Evolutionary conservation across 2,329 filamentous ascomycete genomes (phyloP).

Genomic region (Chrysosporium queenslandicum): DNA sequence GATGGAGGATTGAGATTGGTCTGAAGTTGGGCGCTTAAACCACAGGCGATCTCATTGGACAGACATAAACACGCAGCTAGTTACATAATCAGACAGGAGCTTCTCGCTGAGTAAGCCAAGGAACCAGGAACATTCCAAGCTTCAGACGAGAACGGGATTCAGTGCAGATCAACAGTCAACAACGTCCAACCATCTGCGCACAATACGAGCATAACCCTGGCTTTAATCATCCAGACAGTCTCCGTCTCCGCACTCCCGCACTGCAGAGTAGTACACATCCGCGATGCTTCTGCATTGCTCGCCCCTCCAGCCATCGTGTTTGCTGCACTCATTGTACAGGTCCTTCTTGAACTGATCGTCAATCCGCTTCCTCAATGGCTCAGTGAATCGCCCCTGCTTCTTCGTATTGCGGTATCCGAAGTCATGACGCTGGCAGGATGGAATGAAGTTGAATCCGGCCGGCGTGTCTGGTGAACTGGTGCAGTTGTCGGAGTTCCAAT

Average conservation of each 20-base stretch:
- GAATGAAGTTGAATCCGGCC: conserved; percentile 26
- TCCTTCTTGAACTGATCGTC: conserved; percentile 39
- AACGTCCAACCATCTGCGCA: too few species aligned
- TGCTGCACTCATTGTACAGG: conserved; percentile 11
- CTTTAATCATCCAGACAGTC: conserved; percentile 10
- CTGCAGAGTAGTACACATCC: conserved; percentile 13
- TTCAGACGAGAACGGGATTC: too few species aligned
- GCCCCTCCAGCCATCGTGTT: conserved; percentile 9
- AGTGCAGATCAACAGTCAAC: too few species aligned
- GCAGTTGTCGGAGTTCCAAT: conserved; percentile 33
- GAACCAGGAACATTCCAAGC: background rate
- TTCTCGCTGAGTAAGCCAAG: background rate
- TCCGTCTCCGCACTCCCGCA: conserved; percentile 13
- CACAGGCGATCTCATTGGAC: background rate
- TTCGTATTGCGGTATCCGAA: conserved; percentile 50
- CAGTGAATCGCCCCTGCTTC: conserved; percentile 40
- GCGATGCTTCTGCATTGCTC: conserved; percentile 11
- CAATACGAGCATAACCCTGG: too few species aligned
- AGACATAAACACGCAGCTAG: too few species aligned
- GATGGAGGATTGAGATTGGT: background rate
- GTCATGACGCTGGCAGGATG: conserved; percentile 46
- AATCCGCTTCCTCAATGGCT: conserved; percentile 35
- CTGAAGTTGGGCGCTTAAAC: background rate
- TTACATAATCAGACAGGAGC: background rate
- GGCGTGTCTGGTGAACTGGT: conserved; percentile 26